phyloP scores from a whole-genome alignment of 306 rosid genomes.

The Prunus mongolica region DNA sequence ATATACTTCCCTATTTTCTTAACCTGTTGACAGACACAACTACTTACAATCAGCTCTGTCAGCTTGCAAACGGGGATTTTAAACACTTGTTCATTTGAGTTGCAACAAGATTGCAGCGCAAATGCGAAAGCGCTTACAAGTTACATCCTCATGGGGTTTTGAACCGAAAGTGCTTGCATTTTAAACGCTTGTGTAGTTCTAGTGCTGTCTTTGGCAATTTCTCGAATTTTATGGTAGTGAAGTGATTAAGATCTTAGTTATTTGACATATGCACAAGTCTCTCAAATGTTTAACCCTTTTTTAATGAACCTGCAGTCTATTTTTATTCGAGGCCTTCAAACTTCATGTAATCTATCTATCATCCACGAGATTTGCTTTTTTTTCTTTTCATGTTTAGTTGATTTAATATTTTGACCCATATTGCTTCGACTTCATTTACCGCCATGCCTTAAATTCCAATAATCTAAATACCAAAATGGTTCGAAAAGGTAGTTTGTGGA shows the following conservation, averaged over 20 bases:
- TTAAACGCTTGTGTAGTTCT: background rate
- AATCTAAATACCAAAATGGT: too few relatives aligned
- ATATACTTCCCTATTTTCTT: background rate
- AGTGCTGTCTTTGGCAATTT: background rate
- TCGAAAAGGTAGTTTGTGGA: too few relatives aligned
- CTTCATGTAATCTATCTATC: background rate
- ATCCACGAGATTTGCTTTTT: background rate
- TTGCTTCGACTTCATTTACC: background rate
- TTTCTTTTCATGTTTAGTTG: background rate
- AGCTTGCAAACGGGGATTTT: constrained; percentile 82
- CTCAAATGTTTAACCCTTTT: background rate
- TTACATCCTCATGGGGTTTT: background rate
- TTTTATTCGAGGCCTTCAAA: background rate
- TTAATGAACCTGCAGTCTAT: background rate
- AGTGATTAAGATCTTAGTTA: background rate
- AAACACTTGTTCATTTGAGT: constrained; percentile 68
- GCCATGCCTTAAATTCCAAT: background rate
- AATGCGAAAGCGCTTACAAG: background rate
- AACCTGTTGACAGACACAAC: constrained; percentile 48
- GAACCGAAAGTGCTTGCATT: background rate
- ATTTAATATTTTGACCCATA: background rate
- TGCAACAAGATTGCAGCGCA: background rate
- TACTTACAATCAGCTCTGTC: constrained; percentile 76
- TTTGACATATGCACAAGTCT: background rate
- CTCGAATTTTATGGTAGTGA: background rate